phyloP scores from a whole-genome alignment of 768 basidiomycete genomes.

The Tylopilus subfusipes region DNA sequence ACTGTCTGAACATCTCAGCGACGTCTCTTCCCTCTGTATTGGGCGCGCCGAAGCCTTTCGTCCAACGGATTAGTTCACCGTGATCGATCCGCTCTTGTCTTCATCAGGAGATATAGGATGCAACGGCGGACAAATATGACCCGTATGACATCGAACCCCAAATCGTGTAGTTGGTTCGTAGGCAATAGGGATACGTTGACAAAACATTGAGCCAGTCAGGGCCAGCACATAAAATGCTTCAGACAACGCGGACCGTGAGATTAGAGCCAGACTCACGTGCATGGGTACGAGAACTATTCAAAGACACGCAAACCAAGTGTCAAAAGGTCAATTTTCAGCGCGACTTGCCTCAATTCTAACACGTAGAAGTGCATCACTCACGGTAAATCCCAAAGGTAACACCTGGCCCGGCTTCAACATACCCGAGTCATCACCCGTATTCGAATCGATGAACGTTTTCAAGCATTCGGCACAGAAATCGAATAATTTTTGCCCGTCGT shows the following conservation, averaged over 20 bases:
- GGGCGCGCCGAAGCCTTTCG: constrained; percentile 93
- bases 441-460: constrained; percentile 81
- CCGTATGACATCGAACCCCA: not conserved
- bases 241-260: not conserved
- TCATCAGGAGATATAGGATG: constrained; percentile 1
- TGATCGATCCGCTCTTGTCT: constrained; percentile 96
- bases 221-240: not conserved
- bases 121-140: not conserved
- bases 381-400: constrained; percentile 91
- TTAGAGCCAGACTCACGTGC: constrained; percentile 55
- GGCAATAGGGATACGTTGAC: not conserved
- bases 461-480: constrained; percentile 97
- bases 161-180: not conserved
- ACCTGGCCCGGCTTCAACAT: constrained; percentile 48
- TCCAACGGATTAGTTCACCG: constrained; percentile 94
- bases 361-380: constrained; percentile 39
- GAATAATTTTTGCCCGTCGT: constrained; percentile 92
- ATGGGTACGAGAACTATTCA: constrained; percentile 93
- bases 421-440: constrained; percentile 51
- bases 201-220: not conserved
- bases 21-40: constrained; percentile 94
- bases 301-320: not conserved
- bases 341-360: not conserved
- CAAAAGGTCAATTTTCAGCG: not conserved
- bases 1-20: constrained; percentile 86